Conservation (phyloP, 208 protist genomes). For the Trypanosoma rangeli region DNA sequence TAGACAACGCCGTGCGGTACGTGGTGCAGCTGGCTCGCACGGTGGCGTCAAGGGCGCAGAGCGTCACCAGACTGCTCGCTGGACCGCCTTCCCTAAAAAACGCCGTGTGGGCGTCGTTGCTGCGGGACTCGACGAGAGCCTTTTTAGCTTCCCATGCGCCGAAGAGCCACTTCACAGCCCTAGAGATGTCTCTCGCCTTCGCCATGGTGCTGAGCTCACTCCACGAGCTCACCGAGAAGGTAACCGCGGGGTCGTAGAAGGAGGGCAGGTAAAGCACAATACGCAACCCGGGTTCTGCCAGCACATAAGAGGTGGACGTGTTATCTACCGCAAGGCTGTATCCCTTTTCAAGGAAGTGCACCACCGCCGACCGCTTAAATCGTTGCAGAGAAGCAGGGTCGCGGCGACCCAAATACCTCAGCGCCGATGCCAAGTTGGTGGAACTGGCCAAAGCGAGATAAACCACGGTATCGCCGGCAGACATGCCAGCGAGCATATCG, state of each 20-base stretch:
- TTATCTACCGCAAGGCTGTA: constrained; percentile 32
- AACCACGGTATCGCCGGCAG: constrained; percentile 17
- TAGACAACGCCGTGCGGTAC: constrained; percentile 13
- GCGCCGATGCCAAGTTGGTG: constrained; percentile 22
- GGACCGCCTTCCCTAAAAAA: constrained; percentile 28
- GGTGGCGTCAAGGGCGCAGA: constrained; percentile 24
- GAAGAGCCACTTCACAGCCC: constrained; percentile 26
- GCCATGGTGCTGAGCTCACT: constrained; percentile 19
- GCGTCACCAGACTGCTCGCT: constrained; percentile 24
- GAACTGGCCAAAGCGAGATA: constrained; percentile 27
- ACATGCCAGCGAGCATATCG: neutral
- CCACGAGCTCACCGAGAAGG: constrained; percentile 28
- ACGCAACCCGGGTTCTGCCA: constrained; percentile 8
- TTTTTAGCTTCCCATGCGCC: constrained; percentile 33
- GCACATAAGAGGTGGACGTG: constrained; percentile 17
- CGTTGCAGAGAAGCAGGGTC: constrained; percentile 3
- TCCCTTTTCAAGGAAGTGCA: constrained; percentile 40
- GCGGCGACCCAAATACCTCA: constrained; percentile 3
- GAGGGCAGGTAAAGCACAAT: constrained; percentile 23
- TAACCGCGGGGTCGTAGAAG: constrained; percentile 29
- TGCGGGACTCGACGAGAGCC: constrained; percentile 22
- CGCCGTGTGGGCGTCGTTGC: neutral
- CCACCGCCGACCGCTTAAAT: constrained; percentile 9
- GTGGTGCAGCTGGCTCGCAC: constrained; percentile 11
- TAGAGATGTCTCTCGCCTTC: neutral